Base-by-base conservation (phyloP, 257 asterid species). In the Lithospermum erythrorhizon region DNA sequence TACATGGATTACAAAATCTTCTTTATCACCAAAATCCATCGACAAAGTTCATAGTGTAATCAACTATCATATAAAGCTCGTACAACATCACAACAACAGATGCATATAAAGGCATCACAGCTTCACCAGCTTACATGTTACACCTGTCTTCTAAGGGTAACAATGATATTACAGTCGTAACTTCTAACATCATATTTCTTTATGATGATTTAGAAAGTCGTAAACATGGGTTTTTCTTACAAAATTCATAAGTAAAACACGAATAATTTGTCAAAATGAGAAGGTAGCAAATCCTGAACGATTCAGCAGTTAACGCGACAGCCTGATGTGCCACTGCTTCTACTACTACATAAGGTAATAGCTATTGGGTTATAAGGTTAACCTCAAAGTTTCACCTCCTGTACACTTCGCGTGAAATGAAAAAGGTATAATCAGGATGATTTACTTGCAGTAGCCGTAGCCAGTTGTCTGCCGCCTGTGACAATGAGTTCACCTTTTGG, bases 351-450 rank as follows among this genome's bases (percentile, higher is more conserved):
- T 41, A 41, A 11, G 49, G 49, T 41, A 41, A 41, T 41, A 41
- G 49, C 49, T 11, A 41, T 41, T 13, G 18, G 49, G 49, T 41
- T 11, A 41, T 41, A 11, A 41, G 49, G 49, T 41, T 41, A 41
- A 41, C 49, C 49, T 41, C 49, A 2, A 41, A 14, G 18, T 41
- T 41, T 83, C 72, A 81, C 65, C 82, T 83, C 74, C 85, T 53
- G 1, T 65, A 77, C 60, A 79, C 61, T 59, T 68, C 57, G 67
- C 76, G 84, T 59, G 72, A 1, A 21, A 77, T 82, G 62, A 91
- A 91, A 60, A 83, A 83, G 10, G 79, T 76, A 81, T 78, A 83
- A 66, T 91, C 98, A 0, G 85, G 91, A 5, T 80, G 85, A 37
- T 1, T 21, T 59, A 85, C 93, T 15, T 82, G 68, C 82, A 81